phyloP scores from a whole-genome alignment of 805 yeast genomes.

The Starmera caribaea region DNA sequence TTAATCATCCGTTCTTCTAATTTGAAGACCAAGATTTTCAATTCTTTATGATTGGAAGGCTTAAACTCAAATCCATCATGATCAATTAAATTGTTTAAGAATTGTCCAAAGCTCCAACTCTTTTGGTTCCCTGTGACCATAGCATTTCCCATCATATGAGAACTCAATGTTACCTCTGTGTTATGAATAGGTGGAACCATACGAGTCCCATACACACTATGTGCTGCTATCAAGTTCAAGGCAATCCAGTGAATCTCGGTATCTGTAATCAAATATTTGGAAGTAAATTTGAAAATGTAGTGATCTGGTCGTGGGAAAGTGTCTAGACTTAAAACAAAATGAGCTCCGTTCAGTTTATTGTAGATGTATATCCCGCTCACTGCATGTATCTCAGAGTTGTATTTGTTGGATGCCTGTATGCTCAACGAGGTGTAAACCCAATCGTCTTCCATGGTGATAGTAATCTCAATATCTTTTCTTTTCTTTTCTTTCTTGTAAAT shows the following conservation, averaged over 20 bases:
- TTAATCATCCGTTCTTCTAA: slow-evolving; percentile 1
- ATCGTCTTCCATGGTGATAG: background rate
- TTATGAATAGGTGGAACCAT: too few relatives aligned
- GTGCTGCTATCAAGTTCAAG: slow-evolving; percentile 2
- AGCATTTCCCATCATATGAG: background rate
- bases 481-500: too few relatives aligned
- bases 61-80: slow-evolving; percentile 11
- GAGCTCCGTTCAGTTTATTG: slow-evolving; percentile 4
- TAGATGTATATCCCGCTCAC: slow-evolving; percentile 15
- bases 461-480: too few relatives aligned
- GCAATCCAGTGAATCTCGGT: slow-evolving; percentile 12
- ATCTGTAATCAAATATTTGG: slow-evolving; percentile 5
- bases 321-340: slow-evolving; percentile 11
- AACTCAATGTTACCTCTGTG: too few relatives aligned
- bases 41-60: slow-evolving; percentile 6
- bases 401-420: slow-evolving; percentile 10
- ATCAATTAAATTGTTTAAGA: background rate
- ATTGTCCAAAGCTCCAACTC: background rate
- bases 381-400: slow-evolving; percentile 3
- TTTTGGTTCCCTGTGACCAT: background rate
- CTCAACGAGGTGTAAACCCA: slow-evolving; percentile 19
- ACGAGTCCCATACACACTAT: too few relatives aligned
- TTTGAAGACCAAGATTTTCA: slow-evolving; percentile 12
- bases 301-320: slow-evolving; percentile 8
- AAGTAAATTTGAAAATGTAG: slow-evolving; percentile 8